These are phyloP conservation scores for Suhomyces faveliae DNA, from an alignment of 805 yeast species.

Conservation along the genomic window DNA sequence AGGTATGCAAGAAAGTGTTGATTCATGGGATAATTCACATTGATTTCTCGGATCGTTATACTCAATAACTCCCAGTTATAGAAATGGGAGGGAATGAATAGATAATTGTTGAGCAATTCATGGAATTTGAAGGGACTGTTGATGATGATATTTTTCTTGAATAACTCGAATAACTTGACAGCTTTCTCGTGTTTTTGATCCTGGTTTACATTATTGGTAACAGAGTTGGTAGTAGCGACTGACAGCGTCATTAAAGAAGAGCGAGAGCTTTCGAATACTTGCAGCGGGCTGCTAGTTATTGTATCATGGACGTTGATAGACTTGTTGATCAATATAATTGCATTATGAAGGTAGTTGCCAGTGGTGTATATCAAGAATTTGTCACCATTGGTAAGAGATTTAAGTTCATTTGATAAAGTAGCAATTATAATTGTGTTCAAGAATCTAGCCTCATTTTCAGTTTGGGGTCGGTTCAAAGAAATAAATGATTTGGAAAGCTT, in stretches of 20 bases:
- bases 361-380: conserved; percentile 29
- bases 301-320: conserved; percentile 20
- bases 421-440: conserved; percentile 26
- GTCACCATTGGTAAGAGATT: conserved; percentile 18
- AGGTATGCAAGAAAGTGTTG: conserved; percentile 16
- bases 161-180: conserved; percentile 33
- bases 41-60: conserved; percentile 50
- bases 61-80: conserved; percentile 46
- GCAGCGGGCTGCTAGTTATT: conserved; percentile 1
- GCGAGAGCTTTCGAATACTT: background rate
- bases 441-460: conserved; percentile 17
- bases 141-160: conserved; percentile 49
- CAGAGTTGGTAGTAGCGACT: background rate
- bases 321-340: conserved; percentile 52
- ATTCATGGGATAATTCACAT: conserved; percentile 19
- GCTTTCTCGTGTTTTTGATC: background rate
- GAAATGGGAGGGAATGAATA: conserved; percentile 38
- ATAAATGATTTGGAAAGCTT: conserved; percentile 25
- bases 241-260: background rate
- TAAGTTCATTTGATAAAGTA: conserved; percentile 37
- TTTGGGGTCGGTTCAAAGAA: conserved; percentile 6
- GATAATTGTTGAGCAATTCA: conserved; percentile 49
- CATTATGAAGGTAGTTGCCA: conserved; percentile 48
- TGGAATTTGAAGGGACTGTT: conserved; percentile 51
- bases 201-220: background rate